Evolutionary conservation across 2,329 filamentous ascomycete species (phyloP).

Genomic region (Leptographium flavum): DNA sequence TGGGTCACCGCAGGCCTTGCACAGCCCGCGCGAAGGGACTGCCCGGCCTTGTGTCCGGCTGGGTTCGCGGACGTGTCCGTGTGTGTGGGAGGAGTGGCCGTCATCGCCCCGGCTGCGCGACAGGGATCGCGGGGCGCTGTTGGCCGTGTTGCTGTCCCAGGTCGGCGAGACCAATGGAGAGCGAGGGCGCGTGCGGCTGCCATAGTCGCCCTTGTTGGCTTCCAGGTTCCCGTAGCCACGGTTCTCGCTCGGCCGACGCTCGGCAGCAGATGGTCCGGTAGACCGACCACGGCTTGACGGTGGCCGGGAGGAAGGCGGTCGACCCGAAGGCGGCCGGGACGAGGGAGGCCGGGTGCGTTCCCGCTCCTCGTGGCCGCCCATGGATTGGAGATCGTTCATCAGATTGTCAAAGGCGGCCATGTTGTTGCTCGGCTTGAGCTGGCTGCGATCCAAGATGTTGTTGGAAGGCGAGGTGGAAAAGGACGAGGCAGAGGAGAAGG

Average conservation of each 20-base stretch:
- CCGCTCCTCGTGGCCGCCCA: background rate
- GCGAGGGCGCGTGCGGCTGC: background rate
- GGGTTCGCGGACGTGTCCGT: background rate
- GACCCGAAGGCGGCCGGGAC: too few relatives aligned
- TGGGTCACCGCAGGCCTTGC: conserved; percentile 63
- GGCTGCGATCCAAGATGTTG: background rate
- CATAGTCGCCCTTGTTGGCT: background rate
- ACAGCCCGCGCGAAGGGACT: conserved; percentile 50
- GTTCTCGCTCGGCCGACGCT: background rate
- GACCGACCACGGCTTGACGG: background rate
- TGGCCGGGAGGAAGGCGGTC: too few relatives aligned
- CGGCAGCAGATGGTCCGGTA: too few relatives aligned
- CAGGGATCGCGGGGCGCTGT: too few relatives aligned
- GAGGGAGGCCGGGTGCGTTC: background rate
- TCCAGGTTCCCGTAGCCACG: background rate
- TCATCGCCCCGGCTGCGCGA: too few relatives aligned
- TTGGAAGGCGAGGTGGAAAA: background rate
- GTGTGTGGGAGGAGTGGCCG: too few relatives aligned
- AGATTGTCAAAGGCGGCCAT: background rate
- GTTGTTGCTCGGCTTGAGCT: background rate
- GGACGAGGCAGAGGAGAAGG: background rate
- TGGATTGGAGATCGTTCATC: background rate
- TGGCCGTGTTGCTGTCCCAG: background rate
- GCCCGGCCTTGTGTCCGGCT: conserved; percentile 1
- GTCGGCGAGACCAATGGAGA: background rate